These are phyloP conservation scores for Lophiotrema nucula DNA, from an alignment of 495 filamentous ascomycete genomes.

Conservation along the genomic window DNA sequence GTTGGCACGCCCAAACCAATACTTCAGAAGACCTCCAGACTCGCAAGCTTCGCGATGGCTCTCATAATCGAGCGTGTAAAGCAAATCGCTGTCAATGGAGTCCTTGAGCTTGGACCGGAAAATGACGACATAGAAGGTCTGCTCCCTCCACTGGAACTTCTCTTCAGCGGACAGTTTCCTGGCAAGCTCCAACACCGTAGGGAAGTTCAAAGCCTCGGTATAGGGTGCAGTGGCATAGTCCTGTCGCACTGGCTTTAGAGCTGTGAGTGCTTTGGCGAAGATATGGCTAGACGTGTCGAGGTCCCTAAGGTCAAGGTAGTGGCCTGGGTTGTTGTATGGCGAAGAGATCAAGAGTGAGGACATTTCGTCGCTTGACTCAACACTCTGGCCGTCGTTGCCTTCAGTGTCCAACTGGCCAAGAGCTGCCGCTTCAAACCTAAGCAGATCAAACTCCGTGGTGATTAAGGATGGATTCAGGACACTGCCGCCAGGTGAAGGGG, in stretches of 20 bases:
- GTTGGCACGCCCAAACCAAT: slow-evolving; percentile 36
- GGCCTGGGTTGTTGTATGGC: slow-evolving; percentile 65
- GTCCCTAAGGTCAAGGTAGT: slow-evolving; percentile 67
- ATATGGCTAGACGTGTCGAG: slow-evolving; percentile 64
- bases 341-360: slow-evolving; percentile 60
- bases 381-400: background rate
- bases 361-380: background rate
- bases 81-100: slow-evolving; percentile 57
- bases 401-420: slow-evolving; percentile 11
- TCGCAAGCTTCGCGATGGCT: slow-evolving; percentile 74
- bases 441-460: slow-evolving; percentile 24
- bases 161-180: slow-evolving; percentile 45
- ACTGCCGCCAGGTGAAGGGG: background rate
- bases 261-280: slow-evolving; percentile 67
- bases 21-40: slow-evolving; percentile 80
- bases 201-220: slow-evolving; percentile 75
- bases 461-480: slow-evolving; percentile 20
- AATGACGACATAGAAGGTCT: slow-evolving; percentile 75
- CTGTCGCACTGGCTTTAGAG: slow-evolving; percentile 56
- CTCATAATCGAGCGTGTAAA: slow-evolving; percentile 67
- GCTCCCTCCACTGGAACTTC: slow-evolving; percentile 59
- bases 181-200: slow-evolving; percentile 57
- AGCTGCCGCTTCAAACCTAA: slow-evolving; percentile 28
- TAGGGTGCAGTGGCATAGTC: slow-evolving; percentile 80
- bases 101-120: slow-evolving; percentile 71